Conservation (phyloP, 345 rosid species). For the Salix suchowensis region DNA sequence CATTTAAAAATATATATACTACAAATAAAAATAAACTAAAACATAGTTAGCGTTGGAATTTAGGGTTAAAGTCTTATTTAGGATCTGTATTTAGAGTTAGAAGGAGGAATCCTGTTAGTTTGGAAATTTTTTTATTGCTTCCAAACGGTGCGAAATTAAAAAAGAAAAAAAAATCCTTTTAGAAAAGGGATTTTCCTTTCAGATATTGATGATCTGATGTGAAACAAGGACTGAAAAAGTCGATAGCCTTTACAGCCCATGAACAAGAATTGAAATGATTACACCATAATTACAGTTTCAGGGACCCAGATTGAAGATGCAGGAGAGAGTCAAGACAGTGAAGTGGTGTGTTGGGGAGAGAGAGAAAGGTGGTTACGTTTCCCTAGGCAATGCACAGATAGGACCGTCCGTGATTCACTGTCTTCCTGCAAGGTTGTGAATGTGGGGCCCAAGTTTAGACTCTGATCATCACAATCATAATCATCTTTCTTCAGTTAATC, state of each 20-base stretch:
- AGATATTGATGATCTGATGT: too few relatives aligned
- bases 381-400: constrained; percentile 14
- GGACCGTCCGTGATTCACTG: constrained; percentile 32
- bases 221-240: too few relatives aligned
- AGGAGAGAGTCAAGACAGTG: background rate
- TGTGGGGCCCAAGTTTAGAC: background rate
- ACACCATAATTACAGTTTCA: constrained; percentile 18
- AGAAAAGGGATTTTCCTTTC: too few relatives aligned
- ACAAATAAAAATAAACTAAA: too few relatives aligned
- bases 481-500: background rate
- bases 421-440: background rate
- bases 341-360: background rate
- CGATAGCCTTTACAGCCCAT: background rate
- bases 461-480: background rate
- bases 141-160: too few relatives aligned
- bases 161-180: too few relatives aligned
- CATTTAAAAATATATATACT: too few relatives aligned
- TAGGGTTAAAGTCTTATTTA: too few relatives aligned
- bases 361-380: background rate
- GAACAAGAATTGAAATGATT: constrained; percentile 20
- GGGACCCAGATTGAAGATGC: background rate
- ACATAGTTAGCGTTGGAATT: too few relatives aligned
- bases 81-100: too few relatives aligned
- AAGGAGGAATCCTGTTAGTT: too few relatives aligned
- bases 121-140: too few relatives aligned